phyloP scores from a whole-genome alignment of 2,329 filamentous ascomycete genomes.

The Fusarium papillatum region DNA sequence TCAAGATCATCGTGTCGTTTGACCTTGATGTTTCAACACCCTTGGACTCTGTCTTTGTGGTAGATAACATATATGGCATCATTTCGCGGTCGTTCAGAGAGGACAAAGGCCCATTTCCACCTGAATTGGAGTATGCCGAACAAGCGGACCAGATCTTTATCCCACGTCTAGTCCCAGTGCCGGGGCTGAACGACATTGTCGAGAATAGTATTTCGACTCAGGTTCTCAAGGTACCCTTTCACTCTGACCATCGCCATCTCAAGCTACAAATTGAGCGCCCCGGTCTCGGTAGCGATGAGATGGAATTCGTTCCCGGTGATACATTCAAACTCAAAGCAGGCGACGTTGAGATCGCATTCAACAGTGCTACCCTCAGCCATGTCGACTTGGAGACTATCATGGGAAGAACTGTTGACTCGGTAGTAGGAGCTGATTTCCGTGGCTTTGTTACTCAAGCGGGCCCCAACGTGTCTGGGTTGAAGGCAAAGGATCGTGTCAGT shows the following conservation, averaged over 20 bases:
- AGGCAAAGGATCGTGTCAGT: constrained; percentile 56
- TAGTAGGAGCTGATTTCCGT: constrained; percentile 56
- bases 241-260: constrained; percentile 20
- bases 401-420: constrained; percentile 48
- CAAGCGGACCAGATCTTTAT: constrained; percentile 54
- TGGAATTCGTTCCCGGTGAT: constrained; percentile 42
- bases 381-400: constrained; percentile 53
- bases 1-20: constrained; percentile 58
- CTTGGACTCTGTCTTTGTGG: constrained; percentile 2
- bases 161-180: constrained; percentile 58
- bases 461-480: constrained; percentile 46
- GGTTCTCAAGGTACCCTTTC: constrained; percentile 36
- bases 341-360: constrained; percentile 58
- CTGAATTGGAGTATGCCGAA: constrained; percentile 61
- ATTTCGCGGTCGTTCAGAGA: constrained; percentile 42
- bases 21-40: constrained; percentile 46
- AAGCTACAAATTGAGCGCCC: constrained; percentile 44
- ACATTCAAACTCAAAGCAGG: constrained; percentile 40
- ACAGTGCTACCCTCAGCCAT: constrained; percentile 50
- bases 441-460: constrained; percentile 55
- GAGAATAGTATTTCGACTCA: constrained; percentile 47
- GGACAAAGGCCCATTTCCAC: constrained; percentile 24
- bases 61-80: constrained; percentile 41
- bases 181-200: constrained; percentile 58
- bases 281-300: constrained; percentile 40